Evolutionary conservation across 306 rosid species (phyloP).

Genomic region (Lagenaria siceraria): DNA sequence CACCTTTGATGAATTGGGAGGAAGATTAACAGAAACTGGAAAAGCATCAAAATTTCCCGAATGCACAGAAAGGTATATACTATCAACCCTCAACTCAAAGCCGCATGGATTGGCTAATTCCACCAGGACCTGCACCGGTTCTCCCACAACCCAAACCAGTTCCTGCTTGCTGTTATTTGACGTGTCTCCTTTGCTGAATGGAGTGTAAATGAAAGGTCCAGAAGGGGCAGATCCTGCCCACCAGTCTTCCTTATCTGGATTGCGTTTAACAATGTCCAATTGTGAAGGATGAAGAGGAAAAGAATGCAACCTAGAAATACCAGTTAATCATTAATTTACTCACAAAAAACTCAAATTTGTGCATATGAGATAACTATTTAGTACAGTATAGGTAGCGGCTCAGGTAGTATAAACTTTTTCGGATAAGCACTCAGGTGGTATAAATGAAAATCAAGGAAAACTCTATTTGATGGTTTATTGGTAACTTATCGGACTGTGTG

Average conservation of each 20-base stretch:
- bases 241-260: constrained; percentile 87
- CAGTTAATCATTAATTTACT: neutral
- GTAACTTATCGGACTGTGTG: neutral
- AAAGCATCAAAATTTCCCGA: constrained; percentile 88
- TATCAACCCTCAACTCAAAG: constrained; percentile 88
- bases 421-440: neutral
- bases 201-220: constrained; percentile 95
- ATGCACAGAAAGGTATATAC: constrained; percentile 85
- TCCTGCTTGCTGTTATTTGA: constrained; percentile 64
- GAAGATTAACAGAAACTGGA: constrained; percentile 70
- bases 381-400: neutral
- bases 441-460: neutral
- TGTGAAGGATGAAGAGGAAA: constrained; percentile 79
- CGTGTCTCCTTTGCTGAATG: constrained; percentile 90
- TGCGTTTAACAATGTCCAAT: constrained; percentile 87
- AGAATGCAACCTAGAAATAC: constrained; percentile 60
- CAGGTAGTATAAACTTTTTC: neutral
- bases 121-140: constrained; percentile 85
- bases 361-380: neutral
- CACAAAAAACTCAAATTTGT: neutral
- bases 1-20: constrained; percentile 89
- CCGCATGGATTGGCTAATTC: constrained; percentile 97
- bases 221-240: constrained; percentile 92
- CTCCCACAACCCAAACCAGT: constrained; percentile 81
- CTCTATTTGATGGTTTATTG: neutral